A percentile compares a stretch with the other conserved stretches of the same genome.
These are phyloP conservation scores for Globisporangium paddicum DNA, from an alignment of 352 stramenopile species.

Conservation along the genomic window DNA sequence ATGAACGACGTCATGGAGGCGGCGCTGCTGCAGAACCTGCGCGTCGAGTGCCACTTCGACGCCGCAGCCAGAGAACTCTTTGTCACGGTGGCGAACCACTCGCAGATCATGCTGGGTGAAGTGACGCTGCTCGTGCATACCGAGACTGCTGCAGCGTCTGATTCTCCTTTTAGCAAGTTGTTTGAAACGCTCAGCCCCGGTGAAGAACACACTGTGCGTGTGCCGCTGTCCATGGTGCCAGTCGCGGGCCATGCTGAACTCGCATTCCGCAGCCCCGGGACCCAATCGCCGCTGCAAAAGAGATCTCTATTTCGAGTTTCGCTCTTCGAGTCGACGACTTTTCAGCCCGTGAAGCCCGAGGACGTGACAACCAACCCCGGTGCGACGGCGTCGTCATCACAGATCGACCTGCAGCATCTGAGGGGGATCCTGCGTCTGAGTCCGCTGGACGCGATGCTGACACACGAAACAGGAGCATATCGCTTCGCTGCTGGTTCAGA, in stretches of 20 bases:
- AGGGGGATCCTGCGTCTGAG: conserved; percentile 42
- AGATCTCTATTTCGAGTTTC: conserved; percentile 38
- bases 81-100: conserved; percentile 44
- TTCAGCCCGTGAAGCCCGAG: conserved; percentile 24
- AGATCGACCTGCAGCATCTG: conserved; percentile 30
- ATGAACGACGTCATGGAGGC: conserved; percentile 84
- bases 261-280: conserved; percentile 51
- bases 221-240: conserved; percentile 19
- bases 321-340: conserved; percentile 29
- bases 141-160: not conserved
- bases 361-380: conserved; percentile 14
- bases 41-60: conserved; percentile 23
- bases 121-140: conserved; percentile 21
- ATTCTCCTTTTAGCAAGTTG: not conserved
- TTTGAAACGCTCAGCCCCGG: conserved; percentile 22
- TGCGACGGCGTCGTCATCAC: conserved; percentile 19
- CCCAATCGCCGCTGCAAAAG: conserved; percentile 48
- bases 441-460: conserved; percentile 56
- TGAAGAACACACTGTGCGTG: conserved; percentile 21
- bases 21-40: conserved; percentile 64
- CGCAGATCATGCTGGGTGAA: conserved; percentile 46
- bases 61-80: conserved; percentile 13
- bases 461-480: conserved; percentile 39
- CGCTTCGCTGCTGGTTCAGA: conserved; percentile 17
- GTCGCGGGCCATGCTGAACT: conserved; percentile 30